Base-by-base conservation (phyloP, 306 rosid genomes). In the Dalbergia cultrata region DNA sequence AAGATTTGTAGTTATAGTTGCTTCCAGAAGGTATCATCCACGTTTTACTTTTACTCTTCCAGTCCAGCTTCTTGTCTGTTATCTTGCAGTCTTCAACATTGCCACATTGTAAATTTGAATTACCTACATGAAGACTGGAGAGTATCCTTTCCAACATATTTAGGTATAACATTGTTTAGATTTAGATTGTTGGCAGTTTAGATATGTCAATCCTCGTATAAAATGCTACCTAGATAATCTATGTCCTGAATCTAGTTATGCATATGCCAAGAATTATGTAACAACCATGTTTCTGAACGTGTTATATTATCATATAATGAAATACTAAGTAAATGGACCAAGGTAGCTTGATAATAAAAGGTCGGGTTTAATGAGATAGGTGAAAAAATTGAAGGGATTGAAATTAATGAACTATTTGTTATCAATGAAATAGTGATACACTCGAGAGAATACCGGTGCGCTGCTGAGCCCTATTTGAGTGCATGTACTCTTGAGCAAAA, bases 1-100 rank as follows among this genome's bases (percentile, higher is more conserved):
- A 62, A 63, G 79, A 84, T 77, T 54, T 49, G 54, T 71, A 76
- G 72, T 61, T 59, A 17, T 81, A 61, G 77, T 34, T 57, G 59
- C 64, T 57, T 35, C 21, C 9, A 6, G 6, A 45, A 60, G 83
- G 39, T 64, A 70, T 17, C 37, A 68, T 26, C 59, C 66, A 33
- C 56, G 11, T 18, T 54, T 18, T 47, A 11, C 33, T 33, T 67
- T 52, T 22, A 53, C 74, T 35, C 54, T 52, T 19, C 33, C 22
- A 12, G 16, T 72, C 16, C 10, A 63, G 22, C 52, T 52, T 45
- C 78, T 77, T 60, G 65, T 62, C 21, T 59, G 37, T 13, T 74
- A 67, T 60, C 26, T 73, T 58, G 3, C 35, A 31, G 43, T 45
- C 26, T 81, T 81, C 26, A 8, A 33, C 65, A 54, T 18, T 11